Base-by-base conservation (phyloP, 176 grass and related monocot genomes). In the Alopecurus myosuroides region DNA sequence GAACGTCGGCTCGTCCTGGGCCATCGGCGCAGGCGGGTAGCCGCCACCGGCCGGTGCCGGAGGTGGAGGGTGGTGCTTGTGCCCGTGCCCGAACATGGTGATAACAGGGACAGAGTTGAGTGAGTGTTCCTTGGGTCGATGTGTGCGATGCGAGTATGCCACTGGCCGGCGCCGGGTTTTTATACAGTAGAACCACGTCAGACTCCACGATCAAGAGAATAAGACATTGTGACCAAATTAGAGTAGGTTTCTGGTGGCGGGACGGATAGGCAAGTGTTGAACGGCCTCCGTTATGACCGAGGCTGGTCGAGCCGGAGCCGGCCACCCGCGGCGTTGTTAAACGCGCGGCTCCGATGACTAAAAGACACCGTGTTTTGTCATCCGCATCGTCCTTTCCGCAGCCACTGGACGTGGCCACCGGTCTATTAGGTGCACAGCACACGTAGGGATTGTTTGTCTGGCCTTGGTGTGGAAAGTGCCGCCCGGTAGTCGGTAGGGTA, bases 1-100 rank as follows among this genome's bases (percentile, higher is more conserved):
- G 29, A 92, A 91, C 8, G 88, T 92, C 56, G 74, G 88, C n/a
- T 91, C 88, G 3, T 52, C 56, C 18, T 37, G 53, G 7, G 22
- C 37, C 35, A 19, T 30, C 22, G 41, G 20, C 66, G 71, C 26
- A 1, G 29, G 56, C 14, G 64, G 72, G 67, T 85, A 76, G 9
- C 72, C 81, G 15, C 28, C 70, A 4, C 45, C 60, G 1, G 37
- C 45, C 11, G 77, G 80, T 19, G 81, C 65, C 11, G 82, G 82
- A 2, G 66, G 85, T 13, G 19, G 80, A 18, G 75, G 75, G 7
- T 84, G 36, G 81, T 81, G 49, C 29, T 71, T 67, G 62, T 64
- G 66, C 3, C 40, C 33, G 78, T 58, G 68, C 3, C 75, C 66
- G 46, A 80, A 80, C 79, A 83, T 88, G 61, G 5, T 65, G 33